Percentiles rank a stretch among this genome's conserved stretches.
Conservation (phyloP, 2,329 filamentous ascomycete genomes). For the Rugonectria rugulosa region DNA sequence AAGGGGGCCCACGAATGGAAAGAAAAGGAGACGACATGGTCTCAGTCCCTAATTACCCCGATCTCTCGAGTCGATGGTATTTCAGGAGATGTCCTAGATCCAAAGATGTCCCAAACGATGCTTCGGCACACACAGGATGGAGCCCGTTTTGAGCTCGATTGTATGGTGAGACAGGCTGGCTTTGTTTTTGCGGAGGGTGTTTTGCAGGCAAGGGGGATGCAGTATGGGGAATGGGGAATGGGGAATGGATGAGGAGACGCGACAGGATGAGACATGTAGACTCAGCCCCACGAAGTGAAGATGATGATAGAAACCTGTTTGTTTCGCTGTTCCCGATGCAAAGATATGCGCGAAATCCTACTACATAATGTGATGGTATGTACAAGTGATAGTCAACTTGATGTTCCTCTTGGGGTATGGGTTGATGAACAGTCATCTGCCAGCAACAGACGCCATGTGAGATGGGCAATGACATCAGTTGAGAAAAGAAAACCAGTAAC, state of each 20-base stretch:
- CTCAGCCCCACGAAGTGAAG: background rate
- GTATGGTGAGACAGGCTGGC: background rate
- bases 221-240: no score
- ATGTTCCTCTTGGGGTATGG: no score
- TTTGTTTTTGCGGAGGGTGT: no score
- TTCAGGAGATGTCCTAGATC: background rate
- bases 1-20: constrained; percentile 1
- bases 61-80: background rate
- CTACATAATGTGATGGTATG: no score
- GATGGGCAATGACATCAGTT: constrained; percentile 5
- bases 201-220: no score
- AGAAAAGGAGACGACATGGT: background rate
- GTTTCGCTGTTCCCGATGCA: no score
- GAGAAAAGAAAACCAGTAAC: background rate
- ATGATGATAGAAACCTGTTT: no score
- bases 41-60: background rate
- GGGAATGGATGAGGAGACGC: background rate
- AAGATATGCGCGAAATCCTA: no score
- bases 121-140: constrained; percentile 3
- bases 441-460: constrained; percentile 1
- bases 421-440: background rate
- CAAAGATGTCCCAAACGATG: constrained; percentile 20
- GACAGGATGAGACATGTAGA: background rate
- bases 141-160: no score
- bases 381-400: no score